Base-by-base conservation (phyloP, 2,329 filamentous ascomycete genomes). In the Ophiostoma perfectum region DNA sequence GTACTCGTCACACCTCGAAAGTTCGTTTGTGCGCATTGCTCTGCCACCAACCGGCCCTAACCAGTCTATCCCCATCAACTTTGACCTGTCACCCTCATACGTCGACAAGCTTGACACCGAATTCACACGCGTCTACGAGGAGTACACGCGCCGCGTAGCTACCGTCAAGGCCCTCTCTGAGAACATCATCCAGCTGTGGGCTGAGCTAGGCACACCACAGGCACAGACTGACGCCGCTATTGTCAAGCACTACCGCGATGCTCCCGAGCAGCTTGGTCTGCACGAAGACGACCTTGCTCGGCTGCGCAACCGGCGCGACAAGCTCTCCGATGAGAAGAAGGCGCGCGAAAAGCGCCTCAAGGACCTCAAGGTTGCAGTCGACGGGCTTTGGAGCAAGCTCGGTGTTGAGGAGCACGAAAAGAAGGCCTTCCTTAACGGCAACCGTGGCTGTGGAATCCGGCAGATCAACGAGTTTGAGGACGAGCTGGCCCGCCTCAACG, bases 401-500 rank as follows among this genome's bases (percentile, higher is more conserved):
- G 90, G 90, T 7, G 84, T 97, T 16, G 91, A 96, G 60, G 90
- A 94, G 72, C 80, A 82, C 18, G 93, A 97, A 75, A 89, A 90
- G 74, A 96, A 93, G 80, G 83, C 86, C 41, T 99, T 99, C 80
- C 80, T 97, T 16, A 90, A 92, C 72, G 83, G 87, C 69, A 97
- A 97, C 79, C 89, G 94, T 52, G 96, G 96, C 67, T 97, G 92
- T 74, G 94, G 94, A 14, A 81, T 98, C 67, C 86, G 94, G 69
- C 91, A 92, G 72, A 96, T 97, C 79, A 97, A 97, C 75, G 93
- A 98, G 78, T 97, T 93, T 73, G 92, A 98, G 78, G 92, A 96
- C 71, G 95, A 99, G 79, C 83, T 98, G 62, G 83, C 85, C 3
- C 86, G 93, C 64, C 80, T 99, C 64, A 95, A 96, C 73, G 93